Evolutionary conservation across 495 filamentous ascomycete genomes (phyloP).

Genomic region (Pyrenula massariospora): DNA sequence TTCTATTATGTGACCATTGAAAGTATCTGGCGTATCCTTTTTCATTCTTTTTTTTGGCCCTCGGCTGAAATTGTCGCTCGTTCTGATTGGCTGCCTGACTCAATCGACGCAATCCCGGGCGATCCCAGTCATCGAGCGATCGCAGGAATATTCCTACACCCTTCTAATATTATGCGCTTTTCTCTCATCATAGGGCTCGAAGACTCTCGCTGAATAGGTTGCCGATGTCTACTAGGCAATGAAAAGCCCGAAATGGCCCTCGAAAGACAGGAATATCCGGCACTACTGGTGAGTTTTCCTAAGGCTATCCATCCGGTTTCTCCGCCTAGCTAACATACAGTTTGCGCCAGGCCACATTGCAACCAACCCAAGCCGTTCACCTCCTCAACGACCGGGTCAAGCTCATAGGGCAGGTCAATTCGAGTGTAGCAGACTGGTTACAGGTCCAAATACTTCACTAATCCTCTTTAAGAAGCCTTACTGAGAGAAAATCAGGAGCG

Average conservation of each 20-base stretch:
- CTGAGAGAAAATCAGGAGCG: conserved; percentile 55
- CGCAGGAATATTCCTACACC: neutral
- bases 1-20: too few species aligned
- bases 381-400: conserved; percentile 81
- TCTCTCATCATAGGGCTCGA: too few species aligned
- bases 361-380: conserved; percentile 74
- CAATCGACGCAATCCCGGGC: neutral
- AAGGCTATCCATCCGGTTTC: conserved; percentile 2
- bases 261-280: conserved; percentile 87
- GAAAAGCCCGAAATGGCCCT: conserved; percentile 48
- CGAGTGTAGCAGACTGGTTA: conserved; percentile 91
- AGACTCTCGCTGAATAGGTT: too few species aligned
- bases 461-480: neutral
- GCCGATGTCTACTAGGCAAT: neutral
- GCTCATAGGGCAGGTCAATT: conserved; percentile 75
- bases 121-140: neutral
- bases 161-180: neutral
- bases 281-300: conserved; percentile 88
- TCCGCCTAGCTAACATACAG: neutral
- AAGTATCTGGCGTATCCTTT: too few species aligned
- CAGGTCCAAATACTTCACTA: conserved; percentile 49
- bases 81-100: neutral
- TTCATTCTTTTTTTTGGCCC: too few species aligned
- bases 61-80: neutral
- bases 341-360: conserved; percentile 55